Conservation (phyloP, 108 stramenopile species). For the Craspedostauros australis region DNA sequence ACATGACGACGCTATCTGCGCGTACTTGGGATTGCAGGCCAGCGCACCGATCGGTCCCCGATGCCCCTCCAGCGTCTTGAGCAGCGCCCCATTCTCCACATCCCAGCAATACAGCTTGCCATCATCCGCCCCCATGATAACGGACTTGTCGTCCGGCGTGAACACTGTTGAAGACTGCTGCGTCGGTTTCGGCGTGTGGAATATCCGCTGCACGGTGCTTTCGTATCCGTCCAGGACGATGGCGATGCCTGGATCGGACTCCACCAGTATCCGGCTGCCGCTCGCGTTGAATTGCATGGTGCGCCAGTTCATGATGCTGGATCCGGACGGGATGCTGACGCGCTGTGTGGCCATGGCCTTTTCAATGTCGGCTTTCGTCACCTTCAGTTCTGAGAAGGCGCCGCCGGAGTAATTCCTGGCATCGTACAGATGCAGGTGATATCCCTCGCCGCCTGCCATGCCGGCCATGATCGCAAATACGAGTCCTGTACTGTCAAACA, state of each 20-base stretch:
- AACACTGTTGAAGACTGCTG: conserved; percentile 70
- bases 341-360: conserved; percentile 34
- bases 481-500: conserved; percentile 77
- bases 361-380: conserved; percentile 38
- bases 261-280: conserved; percentile 67
- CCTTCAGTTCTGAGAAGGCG: conserved; percentile 75
- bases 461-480: conserved; percentile 68
- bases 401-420: conserved; percentile 68
- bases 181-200: conserved; percentile 16
- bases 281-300: conserved; percentile 64
- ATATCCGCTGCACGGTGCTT: conserved; percentile 55
- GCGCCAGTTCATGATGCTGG: conserved; percentile 29
- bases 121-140: conserved; percentile 60
- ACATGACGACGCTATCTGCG: conserved; percentile 58
- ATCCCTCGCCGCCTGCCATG: conserved; percentile 34
- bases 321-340: conserved; percentile 1
- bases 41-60: conserved; percentile 40
- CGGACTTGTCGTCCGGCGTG: conserved; percentile 54
- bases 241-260: conserved; percentile 37
- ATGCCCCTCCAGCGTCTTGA: conserved; percentile 55
- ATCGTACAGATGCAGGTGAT: conserved; percentile 77
- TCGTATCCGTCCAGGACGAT: conserved; percentile 74
- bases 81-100: conserved; percentile 43
- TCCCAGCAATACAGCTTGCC: conserved; percentile 64
- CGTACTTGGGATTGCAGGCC: conserved; percentile 66